Evolutionary conservation across 345 rosid genomes (phyloP), one percentile per base, ranked within the genome.

Genomic region (Corchorus olitorius): DNA sequence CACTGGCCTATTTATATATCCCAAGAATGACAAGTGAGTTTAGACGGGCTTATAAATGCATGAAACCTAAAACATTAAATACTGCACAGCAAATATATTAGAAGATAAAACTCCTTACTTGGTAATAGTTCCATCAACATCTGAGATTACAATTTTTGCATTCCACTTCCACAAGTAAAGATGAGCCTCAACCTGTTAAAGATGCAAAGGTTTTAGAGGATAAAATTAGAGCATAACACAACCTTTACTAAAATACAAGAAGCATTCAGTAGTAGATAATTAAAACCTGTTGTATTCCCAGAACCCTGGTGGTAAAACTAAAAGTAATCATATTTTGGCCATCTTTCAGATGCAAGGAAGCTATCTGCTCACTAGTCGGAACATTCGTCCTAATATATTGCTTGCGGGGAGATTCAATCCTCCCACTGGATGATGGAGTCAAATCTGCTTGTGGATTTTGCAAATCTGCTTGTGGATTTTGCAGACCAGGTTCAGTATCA

Each of bases 121-220:
- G 67, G 98, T 94, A 87, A 94, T 94, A 62, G 98, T 94, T 79
- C 98, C 97, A 81, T 94, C 98, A 63, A 94, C 98, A 76, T 94
- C 98, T 63, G 98, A 94, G 72, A 94, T 92, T 52, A 92, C 98
- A 79, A 94, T 94, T 69, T 88, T 85, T 20, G 97, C 91, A 72
- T 92, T 89, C 98, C 98, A 94, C 85, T 88, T 91, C 98, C 98
- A 94, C 75, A 91, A 86, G 85, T 94, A 92, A 61, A 94, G 88
- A 85, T 94, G 98, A 46, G 97, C 96, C 81, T 91, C 94, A 59
- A 91, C 98, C 98, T 94, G 81, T 76, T 76, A 39, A 70, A 78
- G 61, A 74, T 71, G 54, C 71, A 71, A 7, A 59, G 12, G 2
- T 63, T 35, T 79, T 75, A 62, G 75, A 43, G 75, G 58, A 34